These are phyloP conservation scores for Limtongozyma cylindracea DNA, from an alignment of 805 yeast species.

Conservation along the genomic window DNA sequence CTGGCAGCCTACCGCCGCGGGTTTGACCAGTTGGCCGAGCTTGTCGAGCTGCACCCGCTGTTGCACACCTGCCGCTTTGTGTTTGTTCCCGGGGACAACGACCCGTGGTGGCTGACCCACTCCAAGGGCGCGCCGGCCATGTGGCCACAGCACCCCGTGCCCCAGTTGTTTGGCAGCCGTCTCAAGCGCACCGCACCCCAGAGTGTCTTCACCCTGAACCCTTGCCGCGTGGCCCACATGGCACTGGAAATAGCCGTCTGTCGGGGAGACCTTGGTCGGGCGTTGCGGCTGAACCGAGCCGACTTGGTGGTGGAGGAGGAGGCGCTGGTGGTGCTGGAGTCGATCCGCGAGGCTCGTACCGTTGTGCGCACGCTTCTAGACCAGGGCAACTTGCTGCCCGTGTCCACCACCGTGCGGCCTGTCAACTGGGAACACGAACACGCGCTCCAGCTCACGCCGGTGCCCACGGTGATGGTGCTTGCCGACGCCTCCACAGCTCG, in stretches of 20 bases:
- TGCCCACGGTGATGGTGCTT: conserved; percentile 41
- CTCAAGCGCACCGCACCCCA: too few relatives aligned
- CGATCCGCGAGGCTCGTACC: conserved; percentile 34
- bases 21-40: conserved; percentile 50
- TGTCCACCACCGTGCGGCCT: conserved; percentile 31
- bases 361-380: conserved; percentile 61
- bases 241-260: conserved; percentile 62
- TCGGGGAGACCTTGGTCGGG: conserved; percentile 53
- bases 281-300: conserved; percentile 51
- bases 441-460: conserved; percentile 43
- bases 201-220: too few relatives aligned
- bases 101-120: conserved; percentile 71
- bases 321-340: conserved; percentile 11
- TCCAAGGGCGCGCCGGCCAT: conserved; percentile 24
- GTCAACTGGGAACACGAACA: conserved; percentile 48
- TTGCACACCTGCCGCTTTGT: conserved; percentile 28
- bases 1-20: conserved; percentile 32
- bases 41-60: conserved; percentile 32
- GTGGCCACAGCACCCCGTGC: conserved; percentile 46
- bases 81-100: conserved; percentile 74
- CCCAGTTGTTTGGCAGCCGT: conserved; percentile 44
- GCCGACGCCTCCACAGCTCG: conserved; percentile 47
- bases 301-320: conserved; percentile 26
- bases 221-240: conserved; percentile 50
- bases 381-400: conserved; percentile 78